Percentiles rank a stretch among this genome's conserved stretches.
Conservation (phyloP, 139 green algal species). For the Tetratostichococcus sp. region DNA sequence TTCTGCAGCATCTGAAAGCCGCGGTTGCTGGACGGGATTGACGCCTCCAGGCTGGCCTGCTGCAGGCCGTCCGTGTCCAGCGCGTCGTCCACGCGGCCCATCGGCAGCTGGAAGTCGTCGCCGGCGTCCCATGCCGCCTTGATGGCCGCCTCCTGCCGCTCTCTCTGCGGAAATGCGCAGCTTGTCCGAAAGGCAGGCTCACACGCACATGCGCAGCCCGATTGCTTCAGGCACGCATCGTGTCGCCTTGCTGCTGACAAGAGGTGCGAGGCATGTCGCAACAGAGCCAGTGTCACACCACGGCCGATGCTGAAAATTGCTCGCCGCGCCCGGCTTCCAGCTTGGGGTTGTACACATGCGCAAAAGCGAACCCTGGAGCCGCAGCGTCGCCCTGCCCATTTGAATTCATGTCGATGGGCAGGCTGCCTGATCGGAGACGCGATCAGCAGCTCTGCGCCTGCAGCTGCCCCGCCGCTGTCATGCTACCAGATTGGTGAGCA, state of each 20-base stretch:
- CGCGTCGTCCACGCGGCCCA: constrained; percentile 35
- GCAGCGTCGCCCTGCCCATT: too few species aligned
- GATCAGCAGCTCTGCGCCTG: too few species aligned
- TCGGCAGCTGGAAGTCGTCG: constrained; percentile 43
- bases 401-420: too few species aligned
- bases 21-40: constrained; percentile 57
- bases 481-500: too few species aligned
- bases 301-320: constrained; percentile 22
- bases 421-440: too few species aligned
- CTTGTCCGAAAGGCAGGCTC: not conserved
- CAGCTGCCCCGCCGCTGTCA: too few species aligned
- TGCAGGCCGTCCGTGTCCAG: constrained; percentile 34
- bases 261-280: too few species aligned
- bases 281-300: not conserved
- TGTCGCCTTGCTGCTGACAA: too few species aligned
- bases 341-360: constrained; percentile 6
- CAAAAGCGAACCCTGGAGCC: not conserved
- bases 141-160: constrained; percentile 16
- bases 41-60: constrained; percentile 24
- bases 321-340: constrained; percentile 33
- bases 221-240: too few species aligned
- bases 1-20: constrained; percentile 75
- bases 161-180: not conserved
- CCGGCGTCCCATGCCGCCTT: constrained; percentile 15
- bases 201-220: too few species aligned